Percentiles rank a stretch among this genome's conserved stretches.
Conservation (phyloP, 1,139 yeast species). For the Diutina siamensis region DNA sequence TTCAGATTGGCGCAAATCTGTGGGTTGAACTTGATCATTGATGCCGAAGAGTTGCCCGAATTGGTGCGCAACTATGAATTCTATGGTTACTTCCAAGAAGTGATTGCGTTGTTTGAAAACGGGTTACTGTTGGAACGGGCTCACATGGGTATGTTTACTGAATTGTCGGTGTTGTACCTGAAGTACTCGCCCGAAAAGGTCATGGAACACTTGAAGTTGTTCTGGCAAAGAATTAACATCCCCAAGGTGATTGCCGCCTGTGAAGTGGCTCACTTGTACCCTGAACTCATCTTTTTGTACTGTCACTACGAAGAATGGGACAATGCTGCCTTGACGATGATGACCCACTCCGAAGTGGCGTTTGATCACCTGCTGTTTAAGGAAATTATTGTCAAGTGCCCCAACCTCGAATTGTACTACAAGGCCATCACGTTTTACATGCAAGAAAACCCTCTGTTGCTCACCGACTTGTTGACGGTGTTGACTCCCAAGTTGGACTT, state of each 20-base stretch:
- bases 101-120: slow-evolving; percentile 85
- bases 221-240: slow-evolving; percentile 97
- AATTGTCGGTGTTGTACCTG: slow-evolving; percentile 80
- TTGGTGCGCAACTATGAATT: slow-evolving; percentile 78
- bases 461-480: slow-evolving; percentile 77
- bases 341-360: slow-evolving; percentile 86
- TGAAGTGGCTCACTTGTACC: slow-evolving; percentile 91
- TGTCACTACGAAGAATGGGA: slow-evolving; percentile 99
- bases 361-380: slow-evolving; percentile 92
- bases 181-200: slow-evolving; percentile 86
- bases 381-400: slow-evolving; percentile 88
- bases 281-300: slow-evolving; percentile 89
- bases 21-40: slow-evolving; percentile 93
- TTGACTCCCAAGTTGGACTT: slow-evolving; percentile 88
- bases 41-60: slow-evolving; percentile 93
- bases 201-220: slow-evolving; percentile 91
- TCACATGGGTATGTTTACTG: slow-evolving; percentile 99
- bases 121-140: slow-evolving; percentile 97
- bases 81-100: slow-evolving; percentile 85
- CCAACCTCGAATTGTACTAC: slow-evolving; percentile 93
- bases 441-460: slow-evolving; percentile 81
- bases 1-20: slow-evolving; percentile 97
- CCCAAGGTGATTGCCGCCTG: slow-evolving; percentile 95
- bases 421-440: slow-evolving; percentile 93
- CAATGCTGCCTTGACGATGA: slow-evolving; percentile 96